A percentile compares a stretch with the other conserved stretches of the same genome.
phyloP scores from a whole-genome alignment of 495 filamentous ascomycete genomes.

The Neurospora terricola region DNA sequence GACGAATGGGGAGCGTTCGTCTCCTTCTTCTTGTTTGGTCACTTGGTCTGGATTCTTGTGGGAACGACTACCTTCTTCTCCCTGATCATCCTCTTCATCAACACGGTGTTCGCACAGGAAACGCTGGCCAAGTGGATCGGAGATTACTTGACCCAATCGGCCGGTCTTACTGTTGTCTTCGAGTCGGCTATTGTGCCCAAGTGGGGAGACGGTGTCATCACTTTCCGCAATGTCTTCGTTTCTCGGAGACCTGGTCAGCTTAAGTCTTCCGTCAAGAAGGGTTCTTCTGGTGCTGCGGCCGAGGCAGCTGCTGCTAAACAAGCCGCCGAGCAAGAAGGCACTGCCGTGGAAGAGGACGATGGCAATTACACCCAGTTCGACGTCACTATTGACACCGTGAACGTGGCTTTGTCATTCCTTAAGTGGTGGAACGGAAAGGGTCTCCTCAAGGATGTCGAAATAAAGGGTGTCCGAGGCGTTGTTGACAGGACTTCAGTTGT shows the following conservation, averaged over 20 bases:
- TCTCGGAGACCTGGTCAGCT: slow-evolving; percentile 78
- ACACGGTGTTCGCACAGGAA: slow-evolving; percentile 96
- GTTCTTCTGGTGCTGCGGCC: slow-evolving; percentile 74
- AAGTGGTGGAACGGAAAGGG: slow-evolving; percentile 99
- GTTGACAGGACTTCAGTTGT: slow-evolving; percentile 76
- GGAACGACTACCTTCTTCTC: slow-evolving; percentile 98
- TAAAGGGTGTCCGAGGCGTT: slow-evolving; percentile 93
- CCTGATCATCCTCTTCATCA: slow-evolving; percentile 75
- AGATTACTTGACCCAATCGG: slow-evolving; percentile 90
- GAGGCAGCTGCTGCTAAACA: slow-evolving; percentile 72
- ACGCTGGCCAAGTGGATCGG: slow-evolving; percentile 87
- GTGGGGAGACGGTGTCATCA: slow-evolving; percentile 89
- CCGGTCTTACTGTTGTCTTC: slow-evolving; percentile 91
- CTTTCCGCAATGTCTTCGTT: slow-evolving; percentile 94
- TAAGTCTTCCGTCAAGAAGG: slow-evolving; percentile 77
- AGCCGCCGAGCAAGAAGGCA: slow-evolving; percentile 23
- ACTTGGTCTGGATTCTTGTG: slow-evolving; percentile 86
- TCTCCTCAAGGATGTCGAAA: slow-evolving; percentile 79
- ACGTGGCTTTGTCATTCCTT: slow-evolving; percentile 91
- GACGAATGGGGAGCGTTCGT: slow-evolving; percentile 94
- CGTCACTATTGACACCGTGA: slow-evolving; percentile 85
- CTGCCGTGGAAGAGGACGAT: slow-evolving; percentile 60
- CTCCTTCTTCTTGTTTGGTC: slow-evolving; percentile 88
- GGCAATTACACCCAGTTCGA: slow-evolving; percentile 98
- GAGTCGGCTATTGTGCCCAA: slow-evolving; percentile 95